Evolutionary conservation across 805 yeast genomes (phyloP).

Genomic region (Priceomyces haplophilus): DNA sequence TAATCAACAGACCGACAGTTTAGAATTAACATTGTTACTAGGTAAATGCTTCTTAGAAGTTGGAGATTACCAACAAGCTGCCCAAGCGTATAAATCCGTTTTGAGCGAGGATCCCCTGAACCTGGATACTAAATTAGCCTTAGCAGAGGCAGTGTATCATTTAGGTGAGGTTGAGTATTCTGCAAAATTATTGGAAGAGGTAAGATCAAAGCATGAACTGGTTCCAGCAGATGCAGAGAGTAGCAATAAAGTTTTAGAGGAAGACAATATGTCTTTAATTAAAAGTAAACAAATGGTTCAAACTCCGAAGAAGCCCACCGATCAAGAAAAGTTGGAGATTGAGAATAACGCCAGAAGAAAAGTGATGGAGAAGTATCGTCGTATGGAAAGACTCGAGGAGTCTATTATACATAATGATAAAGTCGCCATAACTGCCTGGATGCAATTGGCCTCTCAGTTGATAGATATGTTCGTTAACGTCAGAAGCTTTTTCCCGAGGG

Average conservation of each 20-base stretch:
- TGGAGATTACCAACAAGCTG: conserved; percentile 66
- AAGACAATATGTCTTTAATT: conserved; percentile 16
- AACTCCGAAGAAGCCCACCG: conserved; percentile 23
- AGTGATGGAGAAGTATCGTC: conserved; percentile 53
- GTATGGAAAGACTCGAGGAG: conserved; percentile 50
- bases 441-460: conserved; percentile 75
- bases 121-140: conserved; percentile 67
- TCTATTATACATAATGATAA: conserved; percentile 37
- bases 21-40: conserved; percentile 55
- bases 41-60: conserved; percentile 77
- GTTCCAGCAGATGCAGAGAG: neutral
- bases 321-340: conserved; percentile 50
- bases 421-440: conserved; percentile 76
- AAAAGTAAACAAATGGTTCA: conserved; percentile 11
- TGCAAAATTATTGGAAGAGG: conserved; percentile 51
- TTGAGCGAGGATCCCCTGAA: conserved; percentile 58
- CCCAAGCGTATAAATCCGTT: conserved; percentile 52
- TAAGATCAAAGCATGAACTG: conserved; percentile 25
- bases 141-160: conserved; percentile 79
- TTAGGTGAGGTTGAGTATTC: conserved; percentile 60
- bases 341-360: conserved; percentile 58
- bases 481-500: conserved; percentile 73
- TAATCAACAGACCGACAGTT: conserved; percentile 47
- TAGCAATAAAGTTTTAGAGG: conserved; percentile 3
- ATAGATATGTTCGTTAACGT: conserved; percentile 80